These are phyloP conservation scores for Mycena maculata DNA, from an alignment of 768 basidiomycete species.

Conservation along the genomic window DNA sequence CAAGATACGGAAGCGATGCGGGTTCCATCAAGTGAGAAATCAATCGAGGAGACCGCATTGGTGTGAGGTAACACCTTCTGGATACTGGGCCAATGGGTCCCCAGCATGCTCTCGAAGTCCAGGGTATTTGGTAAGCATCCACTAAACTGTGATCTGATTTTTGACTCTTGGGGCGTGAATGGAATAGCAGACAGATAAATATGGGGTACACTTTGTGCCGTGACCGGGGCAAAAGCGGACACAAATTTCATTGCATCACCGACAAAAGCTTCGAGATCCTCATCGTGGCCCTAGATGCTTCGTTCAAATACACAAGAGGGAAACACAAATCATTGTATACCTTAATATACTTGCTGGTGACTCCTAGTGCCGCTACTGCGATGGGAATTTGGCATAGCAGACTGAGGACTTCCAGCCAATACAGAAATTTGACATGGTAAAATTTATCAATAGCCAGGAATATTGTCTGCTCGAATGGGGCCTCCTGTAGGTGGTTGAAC, in stretches of 20 bases:
- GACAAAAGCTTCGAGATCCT: neutral
- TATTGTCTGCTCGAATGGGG: neutral
- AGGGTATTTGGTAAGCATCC: no score
- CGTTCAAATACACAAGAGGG: neutral
- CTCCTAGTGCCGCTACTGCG: neutral
- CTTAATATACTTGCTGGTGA: neutral
- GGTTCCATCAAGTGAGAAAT: no score
- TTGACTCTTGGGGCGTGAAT: no score
- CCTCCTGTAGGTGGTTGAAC: constrained; percentile 17
- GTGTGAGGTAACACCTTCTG: neutral
- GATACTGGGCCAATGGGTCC: constrained; percentile 14
- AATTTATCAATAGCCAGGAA: constrained; percentile 1
- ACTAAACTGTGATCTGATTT: no score
- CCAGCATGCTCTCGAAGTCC: no score
- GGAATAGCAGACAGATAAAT: neutral
- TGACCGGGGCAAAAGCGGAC: constrained; percentile 24
- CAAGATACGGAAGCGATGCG: no score
- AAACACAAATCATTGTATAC: neutral
- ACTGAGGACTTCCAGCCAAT: constrained; percentile 37
- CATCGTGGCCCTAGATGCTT: neutral
- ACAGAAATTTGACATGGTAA: constrained; percentile 18
- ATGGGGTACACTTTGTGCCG: constrained; percentile 37
- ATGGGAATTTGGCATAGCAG: neutral
- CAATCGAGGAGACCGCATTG: no score
- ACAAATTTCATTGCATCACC: constrained; percentile 31